phyloP scores from a whole-genome alignment of 1,284 basidiomycete species.

The Coniferiporia sulphurascens region DNA sequence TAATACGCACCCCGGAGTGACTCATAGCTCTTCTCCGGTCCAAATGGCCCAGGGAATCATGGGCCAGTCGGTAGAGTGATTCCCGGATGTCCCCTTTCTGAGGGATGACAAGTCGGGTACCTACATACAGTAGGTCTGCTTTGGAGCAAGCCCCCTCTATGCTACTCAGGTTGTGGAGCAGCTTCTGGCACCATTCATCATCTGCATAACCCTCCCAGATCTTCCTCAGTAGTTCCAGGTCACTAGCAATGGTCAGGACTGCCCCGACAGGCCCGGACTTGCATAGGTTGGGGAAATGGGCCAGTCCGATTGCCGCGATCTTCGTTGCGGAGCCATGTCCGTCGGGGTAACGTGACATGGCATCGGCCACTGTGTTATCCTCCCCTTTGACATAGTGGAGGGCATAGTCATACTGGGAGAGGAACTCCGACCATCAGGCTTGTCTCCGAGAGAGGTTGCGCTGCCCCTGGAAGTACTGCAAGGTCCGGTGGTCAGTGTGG shows the following conservation, averaged over 20 bases:
- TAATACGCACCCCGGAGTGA: slow-evolving; percentile 19
- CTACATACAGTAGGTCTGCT: slow-evolving; percentile 29
- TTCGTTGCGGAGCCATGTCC: no score
- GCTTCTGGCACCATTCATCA: slow-evolving; percentile 27
- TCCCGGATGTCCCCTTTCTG: slow-evolving; percentile 15
- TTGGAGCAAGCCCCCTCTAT: slow-evolving; percentile 14
- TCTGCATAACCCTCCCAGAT: slow-evolving; percentile 28
- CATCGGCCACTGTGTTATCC: slow-evolving; percentile 34
- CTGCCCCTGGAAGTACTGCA: slow-evolving; percentile 35
- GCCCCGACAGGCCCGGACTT: not conserved
- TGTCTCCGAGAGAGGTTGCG: slow-evolving; percentile 31
- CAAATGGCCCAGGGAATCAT: slow-evolving; percentile 25
- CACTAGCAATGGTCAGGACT: slow-evolving; percentile 22
- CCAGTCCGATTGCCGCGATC: not conserved
- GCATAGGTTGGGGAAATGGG: no score
- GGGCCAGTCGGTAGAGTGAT: slow-evolving; percentile 24
- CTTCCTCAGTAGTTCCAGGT: slow-evolving; percentile 21
- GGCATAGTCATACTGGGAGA: slow-evolving; percentile 32
- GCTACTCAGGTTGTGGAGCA: slow-evolving; percentile 18
- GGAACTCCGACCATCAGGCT: slow-evolving; percentile 33
- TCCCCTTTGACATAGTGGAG: slow-evolving; percentile 34
- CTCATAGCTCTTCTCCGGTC: slow-evolving; percentile 21
- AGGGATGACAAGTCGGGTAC: slow-evolving; percentile 30
- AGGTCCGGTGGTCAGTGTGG: slow-evolving; percentile 36
- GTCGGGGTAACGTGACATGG: slow-evolving; percentile 30